Base-by-base conservation (phyloP, 2,329 filamentous ascomycete species). In the Pestalotiopsis sp. region DNA sequence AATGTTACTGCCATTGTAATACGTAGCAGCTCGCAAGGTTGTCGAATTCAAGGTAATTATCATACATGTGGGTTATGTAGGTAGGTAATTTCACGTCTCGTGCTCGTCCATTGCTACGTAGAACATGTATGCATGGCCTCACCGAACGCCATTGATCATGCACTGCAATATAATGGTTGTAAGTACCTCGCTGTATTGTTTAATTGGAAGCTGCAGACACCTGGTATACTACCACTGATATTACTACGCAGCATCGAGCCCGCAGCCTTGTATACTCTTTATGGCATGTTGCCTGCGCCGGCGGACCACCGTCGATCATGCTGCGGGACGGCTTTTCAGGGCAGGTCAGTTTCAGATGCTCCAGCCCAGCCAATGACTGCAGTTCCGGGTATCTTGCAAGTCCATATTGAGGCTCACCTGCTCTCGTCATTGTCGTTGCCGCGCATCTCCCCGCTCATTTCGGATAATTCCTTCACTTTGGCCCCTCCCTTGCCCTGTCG, bases 331-430 rank as follows among this genome's bases (percentile, higher is more conserved):
- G 62, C 40, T 48, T 48, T n/a, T 64, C 44, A n/a, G 17, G 44
- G 61, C 48, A 65, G 14, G 17, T 65, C 48, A 38, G 62, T 65
- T 65, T 65, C 62, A 65, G 39, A 48, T 65, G 13, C 22, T 30
- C 14, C 22, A 13, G 35, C 17, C 20, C 17, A 30, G 62, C 62
- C 62, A 65, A 65, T 65, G 35, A 26, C 14, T 48, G 17, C 56
- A 14, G 11, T 20, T 22, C 48, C 24, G n/a, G 22, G 62, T n/a
- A 65, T 65, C 52, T 56, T 24, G 30, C 52, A 65, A 65, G 24
- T 14, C 30, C 35, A 35, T 35, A 35, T 35, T 30, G 35, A 55
- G 48, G 44, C 40, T 30, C 40, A 35, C 39, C 40, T 48, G 30
- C 30, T 35, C 7, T 52, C 44, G 7, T 20, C 17, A 38, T 48